Base-by-base conservation (phyloP, 257 asterid species). In the Solanum virginianum region DNA sequence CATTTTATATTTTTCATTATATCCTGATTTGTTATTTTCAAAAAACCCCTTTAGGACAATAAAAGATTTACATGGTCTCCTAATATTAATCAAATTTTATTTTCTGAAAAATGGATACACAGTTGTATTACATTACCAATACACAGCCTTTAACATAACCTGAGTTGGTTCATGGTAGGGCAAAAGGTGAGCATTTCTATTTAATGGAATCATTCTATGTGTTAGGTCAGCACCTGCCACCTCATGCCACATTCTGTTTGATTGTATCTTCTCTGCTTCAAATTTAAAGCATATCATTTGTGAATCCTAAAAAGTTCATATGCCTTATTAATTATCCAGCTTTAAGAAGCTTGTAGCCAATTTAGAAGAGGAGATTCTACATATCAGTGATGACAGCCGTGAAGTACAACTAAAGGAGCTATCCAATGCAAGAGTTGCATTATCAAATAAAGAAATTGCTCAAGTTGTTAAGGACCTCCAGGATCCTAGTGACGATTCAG, bases 261-360 rank as follows among this genome's bases (percentile, higher is more conserved):
- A 77, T 29, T 79, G 26, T 53, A 53, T 79, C 26, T 79, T 79
- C 22, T 26, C 83, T 79, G 66, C 82, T 77, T 79, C 83, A 79
- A 17, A 53, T 53, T 26, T 26, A 79, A 79, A 29, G 60, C 65
- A 53, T 79, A 51, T 79, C 17, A 24, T 24, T 79, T 2, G 49
- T 79, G 65, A 77, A 53, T 79, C 24, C 66, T 79, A 79, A 17
- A 75, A 32, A 29, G 49, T 79, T 79, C 47, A 54, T 51, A 51
- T 77, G 24, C 24, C 26, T 53, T 32, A 56, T 83, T 29, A 57
- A 88, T 83, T 87, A 84, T 89, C 59, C 91, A 96, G 99, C 88
- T 94, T 96, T 90, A 90, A 91, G 92, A 92, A 94, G 85, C 91
- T 94, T 89, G 92, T 93, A 79, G 86, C 89, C 87, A 92, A 90